Evolutionary conservation across 2,329 filamentous ascomycete species (phyloP).

Genomic region (Neophaeococcomyces mojaviensis): DNA sequence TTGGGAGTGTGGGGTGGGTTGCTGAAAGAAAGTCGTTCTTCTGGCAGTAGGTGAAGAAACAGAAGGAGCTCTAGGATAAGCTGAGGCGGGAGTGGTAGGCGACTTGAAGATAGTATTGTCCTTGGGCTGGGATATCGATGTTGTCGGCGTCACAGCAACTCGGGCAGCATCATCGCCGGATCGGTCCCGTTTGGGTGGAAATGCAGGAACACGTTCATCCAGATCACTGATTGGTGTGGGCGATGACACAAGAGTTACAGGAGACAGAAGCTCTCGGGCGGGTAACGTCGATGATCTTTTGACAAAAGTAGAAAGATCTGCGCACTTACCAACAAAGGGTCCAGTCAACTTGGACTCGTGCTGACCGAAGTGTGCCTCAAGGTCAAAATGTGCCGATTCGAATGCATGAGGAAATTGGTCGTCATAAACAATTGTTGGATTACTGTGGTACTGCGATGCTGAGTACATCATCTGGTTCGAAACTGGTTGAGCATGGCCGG

Average conservation of each 20-base stretch:
- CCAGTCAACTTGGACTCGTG: constrained; percentile 36
- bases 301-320: constrained; percentile 30
- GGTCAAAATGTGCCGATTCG: constrained; percentile 36
- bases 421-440: constrained; percentile 55
- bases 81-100: constrained; percentile 30
- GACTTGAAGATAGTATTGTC: constrained; percentile 27
- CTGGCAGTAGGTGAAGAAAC: constrained; percentile 14
- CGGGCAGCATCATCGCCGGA: background rate
- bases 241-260: constrained; percentile 7
- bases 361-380: constrained; percentile 34
- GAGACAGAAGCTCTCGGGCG: background rate
- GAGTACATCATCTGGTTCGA: constrained; percentile 44
- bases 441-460: constrained; percentile 34
- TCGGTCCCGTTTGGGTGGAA: background rate
- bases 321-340: constrained; percentile 40
- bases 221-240: constrained; percentile 10
- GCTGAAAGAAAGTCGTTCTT: constrained; percentile 6
- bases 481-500: constrained; percentile 51
- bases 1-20: background rate
- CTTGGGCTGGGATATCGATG: constrained; percentile 4
- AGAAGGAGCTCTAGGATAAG: constrained; percentile 24
- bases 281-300: constrained; percentile 17
- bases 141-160: background rate
- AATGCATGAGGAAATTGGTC: constrained; percentile 39
- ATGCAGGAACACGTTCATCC: background rate